Base-by-base conservation (phyloP, 257 asterid species). In the Solanum gandarillasii region DNA sequence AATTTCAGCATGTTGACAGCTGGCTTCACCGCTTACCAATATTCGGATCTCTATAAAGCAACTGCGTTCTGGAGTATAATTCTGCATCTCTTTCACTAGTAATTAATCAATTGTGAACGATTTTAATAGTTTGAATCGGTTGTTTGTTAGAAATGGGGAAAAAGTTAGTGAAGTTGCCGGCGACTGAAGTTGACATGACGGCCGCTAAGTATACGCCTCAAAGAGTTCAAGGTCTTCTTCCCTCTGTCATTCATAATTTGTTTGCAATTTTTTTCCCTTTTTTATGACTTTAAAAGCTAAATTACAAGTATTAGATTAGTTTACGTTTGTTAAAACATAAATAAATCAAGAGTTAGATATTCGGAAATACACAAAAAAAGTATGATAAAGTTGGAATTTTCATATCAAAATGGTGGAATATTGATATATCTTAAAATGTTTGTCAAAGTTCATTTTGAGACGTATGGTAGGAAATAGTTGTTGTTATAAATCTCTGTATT, bases 101-200 rank as follows among this genome's bases (percentile, higher is more conserved):
- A 55, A 55, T 55, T 18, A 55, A 18, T 55, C 65, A 18, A 55
- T 52, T 46, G 55, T 46, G 18, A 18, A 46, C 18, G 55, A 46
- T 46, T 46, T 46, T 46, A 46, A 13, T 48, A 48, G 58, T 48
- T 48, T 18, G 65, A 55, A 55, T 21, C 25, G 11, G 65, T 21
- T 55, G 65, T 55, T 55, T 55, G 65, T 41, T 11, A 46, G 79
- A 58, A 91, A 84, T 95, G 98, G 98, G 88, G 94, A 93, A 93
- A 91, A 95, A 95, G 95, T 89, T 88, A 70, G 95, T 94, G 92
- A 95, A 95, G 98, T 84, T 92, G 89, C 98, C 98, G 87, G 97
- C 95, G 48, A 87, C 87, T 88, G 94, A 95, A 86, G 97, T 96
- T 91, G 98, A 95, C 90, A 88, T 94, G 84, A 88, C 93, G 34